Base-by-base conservation (phyloP, 257 asterid genomes). In the Solanum chmielewskii region DNA sequence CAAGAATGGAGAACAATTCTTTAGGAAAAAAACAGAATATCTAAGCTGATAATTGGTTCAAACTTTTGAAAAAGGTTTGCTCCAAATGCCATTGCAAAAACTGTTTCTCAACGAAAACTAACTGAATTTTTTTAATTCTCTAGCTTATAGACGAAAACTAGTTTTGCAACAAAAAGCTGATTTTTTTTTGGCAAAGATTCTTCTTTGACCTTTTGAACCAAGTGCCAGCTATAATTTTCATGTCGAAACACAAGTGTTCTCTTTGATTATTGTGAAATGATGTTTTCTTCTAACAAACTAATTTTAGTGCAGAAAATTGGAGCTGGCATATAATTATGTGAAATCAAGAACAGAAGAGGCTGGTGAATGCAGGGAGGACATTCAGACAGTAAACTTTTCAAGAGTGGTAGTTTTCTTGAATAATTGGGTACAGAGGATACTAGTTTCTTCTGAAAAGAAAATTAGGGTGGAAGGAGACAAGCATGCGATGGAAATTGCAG, bases 271-370 rank as follows among this genome's bases (percentile, higher is more conserved):
- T 77, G 37, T 27, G 73, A 41, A n/a, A 52, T 77, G 82, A 27
- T 77, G 29, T 52, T 60, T 27, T 64, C 49, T 64, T 75, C 78
- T 89, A 88, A 89, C 88, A 87, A 89, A 71, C 87, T 60, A 87
- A 47, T 76, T 87, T 42, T 64, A 52, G 49, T 93, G 94, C 98
- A 97, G 99, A 93, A 94, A 94, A 91, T 90, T 97, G 64, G 94
- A 89, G 89, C 88, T 91, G 92, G 94, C 97, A 52, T 94, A 88
- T 90, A 88, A 92, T 59, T 94, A 91, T 90, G 97, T 93, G 88
- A 88, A 91, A 77, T 91, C 94, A 62, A 92, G 90, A 86, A 88
- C 83, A 52, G 70, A 31, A 52, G 93, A 87, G 68, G 83, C 35
- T 45, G 91, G 88, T 33, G 92, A 89, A 73, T 86, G 71, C 52